Evolutionary conservation across 2,329 filamentous ascomycete species (phyloP), one percentile per base, ranked within the genome.

Genomic region (Colletotrichum sp.): DNA sequence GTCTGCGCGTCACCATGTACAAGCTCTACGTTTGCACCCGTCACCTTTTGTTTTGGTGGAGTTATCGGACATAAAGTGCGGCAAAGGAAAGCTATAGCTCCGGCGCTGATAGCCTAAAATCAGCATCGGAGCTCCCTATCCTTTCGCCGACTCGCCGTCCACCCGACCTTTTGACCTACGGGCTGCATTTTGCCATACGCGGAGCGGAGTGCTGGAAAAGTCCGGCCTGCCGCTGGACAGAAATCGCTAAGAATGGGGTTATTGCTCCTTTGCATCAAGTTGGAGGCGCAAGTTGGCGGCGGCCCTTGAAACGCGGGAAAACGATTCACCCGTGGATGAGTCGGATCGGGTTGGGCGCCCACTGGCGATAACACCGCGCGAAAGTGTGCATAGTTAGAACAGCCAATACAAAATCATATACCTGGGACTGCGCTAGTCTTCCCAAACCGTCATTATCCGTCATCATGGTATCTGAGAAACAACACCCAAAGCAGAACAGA

Each of bases 391-490:
- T 32, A 43, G 18, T 55, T 6, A 21, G 43, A 52, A 52, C 43
- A 52, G 6, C 43, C 43, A 52, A 43, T 28, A 16, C 24, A 59
- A 55, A 59, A 8, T 18, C 21, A 66, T 21, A 52, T 68, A 67
- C 26, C n/a, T 7, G 24, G 32, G 69, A 72, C 62, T 30, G 24
- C 56, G 32, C 56, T 48, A 21, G 24, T 12, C 61, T 63, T n/a
- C 30, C 43, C n/a, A 30, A 63, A 56, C 34, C 36, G 48, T 75
- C 69, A 69, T 75, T 59, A 75, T 75, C 34, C 62, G 70, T 75
- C 73, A n/a, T 73, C 73, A 64, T 75, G 73, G 69, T 75, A 75
- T 75, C 69, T 62, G 43, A 64, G 63, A 69, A 72, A 62, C 55
- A 72, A 66, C 63, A 73, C 58, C 69, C 16, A 68, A 61, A 63